Conservation (phyloP, 169 alveolate genomes). For the Plasmodium coatneyi region DNA sequence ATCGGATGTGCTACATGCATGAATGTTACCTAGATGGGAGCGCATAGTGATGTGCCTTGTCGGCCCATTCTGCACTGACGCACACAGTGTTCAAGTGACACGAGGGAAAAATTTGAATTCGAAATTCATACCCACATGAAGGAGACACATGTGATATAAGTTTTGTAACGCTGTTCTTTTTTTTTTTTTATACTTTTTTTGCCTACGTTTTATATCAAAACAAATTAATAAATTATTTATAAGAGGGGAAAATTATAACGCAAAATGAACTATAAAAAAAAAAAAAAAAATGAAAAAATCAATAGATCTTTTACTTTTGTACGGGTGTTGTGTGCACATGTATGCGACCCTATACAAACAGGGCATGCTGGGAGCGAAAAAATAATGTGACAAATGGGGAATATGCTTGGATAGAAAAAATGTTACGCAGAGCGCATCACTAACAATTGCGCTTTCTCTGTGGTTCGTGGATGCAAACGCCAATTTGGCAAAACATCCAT, state of each 20-base stretch:
- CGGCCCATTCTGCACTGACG: neutral
- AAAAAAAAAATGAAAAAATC: neutral
- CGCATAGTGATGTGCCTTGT: neutral
- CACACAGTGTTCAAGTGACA: neutral
- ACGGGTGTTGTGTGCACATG: neutral
- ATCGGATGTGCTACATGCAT: neutral
- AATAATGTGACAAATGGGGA: neutral
- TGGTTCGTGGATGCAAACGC: neutral
- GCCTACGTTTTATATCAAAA: conserved; percentile 1
- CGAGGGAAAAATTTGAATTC: neutral
- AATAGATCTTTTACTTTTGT: neutral
- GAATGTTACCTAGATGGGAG: neutral
- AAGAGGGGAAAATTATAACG: neutral
- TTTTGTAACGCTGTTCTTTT: neutral
- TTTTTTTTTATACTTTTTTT: neutral
- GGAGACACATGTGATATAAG: neutral
- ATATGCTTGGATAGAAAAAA: neutral
- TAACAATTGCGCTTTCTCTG: neutral
- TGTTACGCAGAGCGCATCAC: neutral
- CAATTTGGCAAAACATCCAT: neutral
- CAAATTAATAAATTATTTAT: conserved; percentile 27
- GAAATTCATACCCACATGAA: neutral
- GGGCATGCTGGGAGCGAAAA: neutral
- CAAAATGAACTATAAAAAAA: neutral
- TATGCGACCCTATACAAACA: neutral